Evolutionary conservation across 2,329 filamentous ascomycete species (phyloP), one percentile per base, ranked within the genome.

Genomic region (Myotisia sp.): DNA sequence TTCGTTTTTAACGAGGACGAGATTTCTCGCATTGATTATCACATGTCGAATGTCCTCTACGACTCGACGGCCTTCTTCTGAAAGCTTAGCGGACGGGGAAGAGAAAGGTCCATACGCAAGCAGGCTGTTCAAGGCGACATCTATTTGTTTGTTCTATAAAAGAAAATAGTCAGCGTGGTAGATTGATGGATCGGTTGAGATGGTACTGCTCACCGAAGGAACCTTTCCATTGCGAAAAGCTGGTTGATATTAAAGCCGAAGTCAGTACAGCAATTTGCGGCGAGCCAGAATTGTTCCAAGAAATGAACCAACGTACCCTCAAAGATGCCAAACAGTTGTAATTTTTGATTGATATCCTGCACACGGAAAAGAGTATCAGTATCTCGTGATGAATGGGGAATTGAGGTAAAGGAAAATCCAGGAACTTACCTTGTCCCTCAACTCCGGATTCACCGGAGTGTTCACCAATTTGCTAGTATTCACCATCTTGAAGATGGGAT

Each of bases 321-420:
- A 60, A 77, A 72, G 58, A 95, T 94, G 51, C 87, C 90, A 52
- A 92, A 98, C 23, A 95, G 62, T 61, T 94, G 86, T 33, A 98
- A 76, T 67, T 98, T 98, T 55, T 76, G 74, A 61, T 90, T 90
- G 61, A 95, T 78, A 56, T 93, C 73, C 52, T 63, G 35, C 19
- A 30, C n/a, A 20, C 22, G 22, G 22, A 24, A 12, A 8, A 12
- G 22, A 24, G 12, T 24, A 24, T 24, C 22, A 24, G 22, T 8
- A 24, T 24, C 8, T 24, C 22, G 12, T 8, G 22, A 24, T 24
- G n/a, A n/a, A n/a, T 32, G 22, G 24, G 29, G n/a, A 16, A 6
- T 16, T 7, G 6, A 16, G 6, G 13, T 23, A 2, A 8, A 16
- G 18, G n/a, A 7, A 9, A 4, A 14, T 32, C 19, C 3, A 6